Conservation (phyloP, 768 basidiomycete species). For the Tephrocybe rancida region DNA sequence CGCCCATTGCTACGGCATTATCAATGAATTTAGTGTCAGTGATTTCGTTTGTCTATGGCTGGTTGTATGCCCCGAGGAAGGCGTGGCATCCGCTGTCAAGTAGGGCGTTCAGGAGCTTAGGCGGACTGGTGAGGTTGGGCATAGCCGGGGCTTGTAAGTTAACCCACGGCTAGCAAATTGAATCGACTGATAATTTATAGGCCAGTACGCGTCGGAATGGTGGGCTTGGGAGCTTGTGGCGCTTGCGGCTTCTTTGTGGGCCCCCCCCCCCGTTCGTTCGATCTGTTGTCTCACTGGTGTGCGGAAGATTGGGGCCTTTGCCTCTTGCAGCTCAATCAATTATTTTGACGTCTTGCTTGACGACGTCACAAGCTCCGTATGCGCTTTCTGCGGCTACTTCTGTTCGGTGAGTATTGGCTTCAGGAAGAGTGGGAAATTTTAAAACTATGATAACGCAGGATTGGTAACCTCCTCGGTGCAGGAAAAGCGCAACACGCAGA, state of each 20-base stretch:
- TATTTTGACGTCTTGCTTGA: slow-evolving; percentile 70
- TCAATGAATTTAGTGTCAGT: slow-evolving; percentile 80
- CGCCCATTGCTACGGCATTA: slow-evolving; percentile 84
- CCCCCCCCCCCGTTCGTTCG: neutral
- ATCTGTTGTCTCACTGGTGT: neutral
- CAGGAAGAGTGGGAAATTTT: too few species aligned
- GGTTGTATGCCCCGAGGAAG: slow-evolving; percentile 58
- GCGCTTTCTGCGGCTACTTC: slow-evolving; percentile 80
- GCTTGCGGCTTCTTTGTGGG: slow-evolving; percentile 50
- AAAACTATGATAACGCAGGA: neutral
- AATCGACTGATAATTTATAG: slow-evolving; percentile 24
- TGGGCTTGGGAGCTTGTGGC: slow-evolving; percentile 94
- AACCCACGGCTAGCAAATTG: neutral
- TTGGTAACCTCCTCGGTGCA: slow-evolving; percentile 16
- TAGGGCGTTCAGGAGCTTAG: slow-evolving; percentile 67
- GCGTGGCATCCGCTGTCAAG: slow-evolving; percentile 82
- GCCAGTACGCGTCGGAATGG: slow-evolving; percentile 89
- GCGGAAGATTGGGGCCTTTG: slow-evolving; percentile 70
- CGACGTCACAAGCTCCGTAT: slow-evolving; percentile 80
- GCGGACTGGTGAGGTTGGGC: slow-evolving; percentile 71
- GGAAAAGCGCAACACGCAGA: slow-evolving; percentile 13
- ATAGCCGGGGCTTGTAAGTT: slow-evolving; percentile 75
- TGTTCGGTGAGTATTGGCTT: slow-evolving; percentile 74
- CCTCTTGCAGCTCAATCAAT: slow-evolving; percentile 88
- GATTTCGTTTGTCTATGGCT: slow-evolving; percentile 61